Evolutionary conservation across 495 filamentous ascomycete genomes (phyloP), one percentile per base, ranked within the genome.

Genomic region (Xylaria nigripes): DNA sequence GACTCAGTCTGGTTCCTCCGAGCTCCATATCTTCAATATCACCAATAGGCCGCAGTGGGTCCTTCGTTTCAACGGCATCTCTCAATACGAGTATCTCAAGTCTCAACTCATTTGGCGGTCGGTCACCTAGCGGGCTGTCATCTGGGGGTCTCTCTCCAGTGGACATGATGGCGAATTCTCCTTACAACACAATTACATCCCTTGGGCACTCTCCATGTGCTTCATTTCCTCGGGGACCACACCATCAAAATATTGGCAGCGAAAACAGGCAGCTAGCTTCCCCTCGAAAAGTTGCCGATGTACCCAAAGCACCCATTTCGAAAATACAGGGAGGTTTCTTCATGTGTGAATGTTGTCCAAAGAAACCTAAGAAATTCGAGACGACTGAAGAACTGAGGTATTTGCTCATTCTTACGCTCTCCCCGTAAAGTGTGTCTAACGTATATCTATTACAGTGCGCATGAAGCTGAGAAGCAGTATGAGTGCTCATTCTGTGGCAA

Each of bases 311-410:
- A 24, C 60, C 69, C 56, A 69, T 64, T 32, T 52, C 77, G 45
- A 73, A 73, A 54, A 57, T 76, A 19, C 73, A 74, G 45, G 64
- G 61, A 36, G 74, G 71, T 9, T 75, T 84, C 3, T 89, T 79
- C 62, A 93, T 95, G 62, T 98, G 93, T 68, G 89, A 96, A 61
- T 98, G 93, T 68, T 98, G 93, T 73, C 93, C 91, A 1, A 97
- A 98, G 70, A 98, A 97, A 69, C 93, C 93, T 1, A 96, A 95
- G 66, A 96, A 96, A 61, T 98, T 98, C 62, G 90, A 97, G 54
- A 89, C 79, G 5, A 72, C 81, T 58, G 85, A 90, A 42, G 91
- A 96, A 52, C 75, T 97, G 45, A 85, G 82, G 93, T 96, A 81
- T 70, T 5, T 22, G 12, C 12, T 27, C 19, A 15, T 12, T 30